These are phyloP conservation scores for Monosporascus sp. DNA, from an alignment of 2,329 filamentous ascomycete species.

Conservation along the genomic window DNA sequence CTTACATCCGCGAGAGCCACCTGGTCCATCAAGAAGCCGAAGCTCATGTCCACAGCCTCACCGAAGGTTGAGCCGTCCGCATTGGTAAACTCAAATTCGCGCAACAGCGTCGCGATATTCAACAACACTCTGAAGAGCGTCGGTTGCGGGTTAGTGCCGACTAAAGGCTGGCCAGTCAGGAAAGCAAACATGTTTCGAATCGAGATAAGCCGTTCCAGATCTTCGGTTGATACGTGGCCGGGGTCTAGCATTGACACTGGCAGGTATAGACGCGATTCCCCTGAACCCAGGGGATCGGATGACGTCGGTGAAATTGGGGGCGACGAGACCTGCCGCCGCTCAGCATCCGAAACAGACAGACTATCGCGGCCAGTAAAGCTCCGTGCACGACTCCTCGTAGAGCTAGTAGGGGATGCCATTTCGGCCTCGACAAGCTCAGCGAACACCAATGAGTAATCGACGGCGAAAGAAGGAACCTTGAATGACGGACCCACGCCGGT, in stretches of 20 bases:
- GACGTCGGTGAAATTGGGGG: constrained; percentile 34
- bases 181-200: constrained; percentile 64
- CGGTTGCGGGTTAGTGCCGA: constrained; percentile 50
- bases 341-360: constrained; percentile 46
- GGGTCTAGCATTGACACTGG: constrained; percentile 38
- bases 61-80: constrained; percentile 56
- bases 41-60: constrained; percentile 57
- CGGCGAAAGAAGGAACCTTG: constrained; percentile 50
- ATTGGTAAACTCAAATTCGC: constrained; percentile 53
- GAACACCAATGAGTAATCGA: constrained; percentile 51
- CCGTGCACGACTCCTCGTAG: constrained; percentile 29
- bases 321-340: constrained; percentile 29
- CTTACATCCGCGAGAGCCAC: constrained; percentile 74
- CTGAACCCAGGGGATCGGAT: constrained; percentile 28
- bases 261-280: constrained; percentile 49
- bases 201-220: constrained; percentile 52
- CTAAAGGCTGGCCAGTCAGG: constrained; percentile 57
- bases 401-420: constrained; percentile 26
- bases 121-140: constrained; percentile 51
- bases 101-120: constrained; percentile 48
- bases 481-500: constrained; percentile 53
- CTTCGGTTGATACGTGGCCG: constrained; percentile 33
- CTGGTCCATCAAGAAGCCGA: constrained; percentile 73
- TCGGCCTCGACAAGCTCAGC: constrained; percentile 48
- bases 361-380: constrained; percentile 46